These are phyloP conservation scores for Pseudonitzschia multistriata DNA, from an alignment of 108 stramenopile species.

Conservation along the genomic window DNA sequence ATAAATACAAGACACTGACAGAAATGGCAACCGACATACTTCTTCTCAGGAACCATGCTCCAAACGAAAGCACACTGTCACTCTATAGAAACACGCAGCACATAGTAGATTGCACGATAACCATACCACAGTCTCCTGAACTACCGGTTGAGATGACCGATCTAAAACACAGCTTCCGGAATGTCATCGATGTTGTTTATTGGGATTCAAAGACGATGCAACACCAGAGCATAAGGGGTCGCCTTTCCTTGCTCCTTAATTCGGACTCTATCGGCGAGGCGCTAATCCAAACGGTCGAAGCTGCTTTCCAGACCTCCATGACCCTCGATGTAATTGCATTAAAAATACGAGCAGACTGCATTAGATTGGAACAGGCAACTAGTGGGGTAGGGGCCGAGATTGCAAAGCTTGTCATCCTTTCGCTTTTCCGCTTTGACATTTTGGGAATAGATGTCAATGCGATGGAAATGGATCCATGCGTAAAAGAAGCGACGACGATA, in stretches of 20 bases:
- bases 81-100: conserved; percentile 45
- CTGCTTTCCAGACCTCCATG: conserved; percentile 26
- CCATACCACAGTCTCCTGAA: conserved; percentile 1
- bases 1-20: neutral
- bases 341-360: conserved; percentile 55
- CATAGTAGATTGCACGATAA: conserved; percentile 45
- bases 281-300: conserved; percentile 52
- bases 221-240: conserved; percentile 15
- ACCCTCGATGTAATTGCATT: conserved; percentile 27
- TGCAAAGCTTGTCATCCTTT: conserved; percentile 40
- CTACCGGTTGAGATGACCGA: neutral
- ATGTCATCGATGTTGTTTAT: conserved; percentile 46
- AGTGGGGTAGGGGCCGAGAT: conserved; percentile 45
- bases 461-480: neutral
- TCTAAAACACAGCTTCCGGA: conserved; percentile 47
- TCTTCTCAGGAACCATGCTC: conserved; percentile 26
- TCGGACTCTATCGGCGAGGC: conserved; percentile 44
- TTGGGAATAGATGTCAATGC: conserved; percentile 11
- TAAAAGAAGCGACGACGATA: neutral
- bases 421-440: conserved; percentile 39
- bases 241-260: conserved; percentile 29
- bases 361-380: conserved; percentile 26
- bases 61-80: conserved; percentile 14
- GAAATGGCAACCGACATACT: conserved; percentile 56
- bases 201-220: neutral